phyloP scores from a whole-genome alignment of 2,329 filamentous ascomycete species.

The Stagonosporopsis tanaceti region DNA sequence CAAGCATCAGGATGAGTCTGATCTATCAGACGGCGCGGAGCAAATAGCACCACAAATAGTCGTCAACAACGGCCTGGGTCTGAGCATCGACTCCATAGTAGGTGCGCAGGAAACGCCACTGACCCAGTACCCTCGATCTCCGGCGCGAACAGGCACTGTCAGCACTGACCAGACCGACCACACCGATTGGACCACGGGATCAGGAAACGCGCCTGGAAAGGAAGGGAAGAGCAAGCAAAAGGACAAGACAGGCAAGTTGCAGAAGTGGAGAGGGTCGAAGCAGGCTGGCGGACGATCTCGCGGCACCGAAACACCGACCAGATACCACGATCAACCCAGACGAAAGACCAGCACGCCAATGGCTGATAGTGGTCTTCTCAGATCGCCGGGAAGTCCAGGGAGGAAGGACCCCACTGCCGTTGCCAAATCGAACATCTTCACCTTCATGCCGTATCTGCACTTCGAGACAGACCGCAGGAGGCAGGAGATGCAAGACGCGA shows the following conservation, averaged over 20 bases:
- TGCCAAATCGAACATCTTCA: constrained; percentile 48
- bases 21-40: constrained; percentile 44
- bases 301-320: constrained; percentile 43
- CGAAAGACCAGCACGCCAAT: constrained; percentile 37
- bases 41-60: constrained; percentile 41
- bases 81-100: constrained; percentile 36
- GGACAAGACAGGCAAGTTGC: constrained; percentile 42
- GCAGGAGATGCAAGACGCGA: constrained; percentile 65
- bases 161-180: constrained; percentile 46
- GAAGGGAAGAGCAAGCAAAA: constrained; percentile 41
- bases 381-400: constrained; percentile 48
- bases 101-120: constrained; percentile 30
- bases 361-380: constrained; percentile 35
- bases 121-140: constrained; percentile 32
- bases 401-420: constrained; percentile 43
- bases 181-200: constrained; percentile 38
- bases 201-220: constrained; percentile 27
- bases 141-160: constrained; percentile 39
- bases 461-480: constrained; percentile 67
- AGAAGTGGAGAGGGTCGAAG: constrained; percentile 40
- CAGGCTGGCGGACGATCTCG: constrained; percentile 32
- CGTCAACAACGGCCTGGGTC: constrained; percentile 33
- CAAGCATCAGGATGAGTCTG: constrained; percentile 43
- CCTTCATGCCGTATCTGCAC: constrained; percentile 71
- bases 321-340: constrained; percentile 30